Percentiles rank a stretch among this genome's conserved stretches.
Conservation (phyloP, 306 rosid species). For the Quercus wislizeni region DNA sequence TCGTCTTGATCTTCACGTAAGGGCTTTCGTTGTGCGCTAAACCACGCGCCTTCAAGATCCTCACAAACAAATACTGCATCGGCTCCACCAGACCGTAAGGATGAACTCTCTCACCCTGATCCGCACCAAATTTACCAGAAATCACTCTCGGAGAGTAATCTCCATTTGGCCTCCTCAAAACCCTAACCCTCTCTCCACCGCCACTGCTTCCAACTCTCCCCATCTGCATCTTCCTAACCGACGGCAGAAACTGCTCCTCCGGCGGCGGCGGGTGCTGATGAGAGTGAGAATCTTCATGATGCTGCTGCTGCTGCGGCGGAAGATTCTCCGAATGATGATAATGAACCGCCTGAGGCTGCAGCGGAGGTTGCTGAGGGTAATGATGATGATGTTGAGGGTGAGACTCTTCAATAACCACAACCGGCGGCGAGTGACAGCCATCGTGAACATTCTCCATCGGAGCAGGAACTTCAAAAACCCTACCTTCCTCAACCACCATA, state of each 20-base stretch:
- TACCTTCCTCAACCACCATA: slow-evolving; percentile 48
- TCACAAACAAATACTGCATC: slow-evolving; percentile 76
- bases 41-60: slow-evolving; percentile 75
- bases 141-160: slow-evolving; percentile 74
- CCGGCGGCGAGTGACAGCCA: slow-evolving; percentile 48
- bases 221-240: slow-evolving; percentile 69
- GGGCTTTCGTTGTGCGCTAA: slow-evolving; percentile 50
- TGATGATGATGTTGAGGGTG: background rate
- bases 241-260: slow-evolving; percentile 44
- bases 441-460: slow-evolving; percentile 33
- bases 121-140: slow-evolving; percentile 26
- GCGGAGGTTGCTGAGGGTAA: too few species aligned
- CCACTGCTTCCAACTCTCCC: slow-evolving; percentile 27
- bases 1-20: slow-evolving; percentile 52
- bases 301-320: slow-evolving; percentile 12
- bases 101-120: slow-evolving; percentile 53
- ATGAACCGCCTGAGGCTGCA: slow-evolving; percentile 50
- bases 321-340: slow-evolving; percentile 37
- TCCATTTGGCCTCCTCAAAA: slow-evolving; percentile 51
- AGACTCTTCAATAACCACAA: slow-evolving; percentile 49
- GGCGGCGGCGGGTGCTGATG: slow-evolving; percentile 6
- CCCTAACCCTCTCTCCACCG: slow-evolving; percentile 52
- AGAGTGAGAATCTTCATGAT: too few species aligned
- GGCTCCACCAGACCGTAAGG: slow-evolving; percentile 86
- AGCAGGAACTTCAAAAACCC: slow-evolving; percentile 40